phyloP scores from a whole-genome alignment of 1,284 basidiomycete species.

The Athelia psychrophila region DNA sequence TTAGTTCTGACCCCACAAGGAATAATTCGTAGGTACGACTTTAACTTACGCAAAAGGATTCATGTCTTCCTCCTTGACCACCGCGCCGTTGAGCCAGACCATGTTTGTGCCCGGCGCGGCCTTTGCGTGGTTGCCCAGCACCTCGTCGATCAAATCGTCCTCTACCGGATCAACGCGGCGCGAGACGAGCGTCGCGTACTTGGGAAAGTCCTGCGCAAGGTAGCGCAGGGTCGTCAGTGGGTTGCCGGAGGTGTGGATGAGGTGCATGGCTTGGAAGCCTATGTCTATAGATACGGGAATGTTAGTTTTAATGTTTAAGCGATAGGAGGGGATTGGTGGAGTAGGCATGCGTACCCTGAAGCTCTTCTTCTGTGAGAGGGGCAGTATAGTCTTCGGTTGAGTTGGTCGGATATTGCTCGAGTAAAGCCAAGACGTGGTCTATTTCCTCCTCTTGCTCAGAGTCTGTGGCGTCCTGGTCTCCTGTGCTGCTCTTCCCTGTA shows the following conservation, averaged over 20 bases:
- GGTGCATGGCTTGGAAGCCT: constrained; percentile 69
- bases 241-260: constrained; percentile 59
- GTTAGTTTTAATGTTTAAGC: constrained; percentile 3
- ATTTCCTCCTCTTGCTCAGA: constrained; percentile 21
- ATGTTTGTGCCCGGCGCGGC: constrained; percentile 51
- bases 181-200: constrained; percentile 71
- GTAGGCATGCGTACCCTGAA: constrained; percentile 38
- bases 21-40: no score
- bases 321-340: not conserved
- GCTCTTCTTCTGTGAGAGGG: constrained; percentile 64
- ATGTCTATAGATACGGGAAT: constrained; percentile 47
- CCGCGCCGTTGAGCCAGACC: constrained; percentile 80
- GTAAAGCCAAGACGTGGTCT: constrained; percentile 47
- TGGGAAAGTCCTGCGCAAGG: constrained; percentile 88
- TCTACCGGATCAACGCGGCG: constrained; percentile 60
- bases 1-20: no score
- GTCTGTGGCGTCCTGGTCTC: constrained; percentile 16
- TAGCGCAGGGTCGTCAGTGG: constrained; percentile 64
- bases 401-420: constrained; percentile 56
- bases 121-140: constrained; percentile 53
- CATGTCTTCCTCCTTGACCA: constrained; percentile 60
- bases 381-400: constrained; percentile 45
- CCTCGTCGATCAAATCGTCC: constrained; percentile 59
- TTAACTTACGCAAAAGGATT: constrained; percentile 61
- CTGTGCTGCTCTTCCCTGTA: no score